Conservation (phyloP, 441 rosid species). For the Adansonia rubrostipa region DNA sequence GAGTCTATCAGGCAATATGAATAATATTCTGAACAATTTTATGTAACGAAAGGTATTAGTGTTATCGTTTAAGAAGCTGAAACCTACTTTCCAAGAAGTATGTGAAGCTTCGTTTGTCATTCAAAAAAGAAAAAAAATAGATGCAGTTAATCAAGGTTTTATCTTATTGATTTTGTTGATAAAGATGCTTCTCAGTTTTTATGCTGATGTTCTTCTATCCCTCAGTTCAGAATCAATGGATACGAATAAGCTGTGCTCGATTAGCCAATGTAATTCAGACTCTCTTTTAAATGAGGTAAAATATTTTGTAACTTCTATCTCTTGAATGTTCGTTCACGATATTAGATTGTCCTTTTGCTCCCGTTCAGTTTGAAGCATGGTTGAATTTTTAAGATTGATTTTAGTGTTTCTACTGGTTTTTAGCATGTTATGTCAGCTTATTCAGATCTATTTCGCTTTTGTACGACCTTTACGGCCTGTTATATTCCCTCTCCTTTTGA, state of each 20-base stretch:
- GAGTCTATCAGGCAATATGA: not conserved
- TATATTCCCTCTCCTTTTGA: not conserved
- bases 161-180: constrained; percentile 17
- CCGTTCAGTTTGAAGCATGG: constrained; percentile 18
- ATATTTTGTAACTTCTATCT: constrained; percentile 8
- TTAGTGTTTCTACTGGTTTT: not conserved
- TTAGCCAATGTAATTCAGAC: constrained; percentile 81
- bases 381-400: not conserved
- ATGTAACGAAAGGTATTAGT: not conserved
- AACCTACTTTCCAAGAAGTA: constrained; percentile 19
- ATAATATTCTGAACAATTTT: not conserved
- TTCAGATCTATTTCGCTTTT: not conserved
- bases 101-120: constrained; percentile 15
- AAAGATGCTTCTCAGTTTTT: constrained; percentile 26
- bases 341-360: not conserved
- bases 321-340: not conserved
- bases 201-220: constrained; percentile 40
- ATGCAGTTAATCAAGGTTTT: constrained; percentile 15
- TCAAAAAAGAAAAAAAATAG: not conserved
- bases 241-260: constrained; percentile 90
- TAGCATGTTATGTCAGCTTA: not conserved
- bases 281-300: constrained; percentile 92
- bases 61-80: constrained; percentile 11
- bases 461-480: not conserved
- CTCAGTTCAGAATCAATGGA: constrained; percentile 92